Percentiles rank a stretch among this genome's conserved stretches.
Evolutionary conservation across 2,329 filamentous ascomycete species (phyloP).

Genomic region (Diplodia corticola): DNA sequence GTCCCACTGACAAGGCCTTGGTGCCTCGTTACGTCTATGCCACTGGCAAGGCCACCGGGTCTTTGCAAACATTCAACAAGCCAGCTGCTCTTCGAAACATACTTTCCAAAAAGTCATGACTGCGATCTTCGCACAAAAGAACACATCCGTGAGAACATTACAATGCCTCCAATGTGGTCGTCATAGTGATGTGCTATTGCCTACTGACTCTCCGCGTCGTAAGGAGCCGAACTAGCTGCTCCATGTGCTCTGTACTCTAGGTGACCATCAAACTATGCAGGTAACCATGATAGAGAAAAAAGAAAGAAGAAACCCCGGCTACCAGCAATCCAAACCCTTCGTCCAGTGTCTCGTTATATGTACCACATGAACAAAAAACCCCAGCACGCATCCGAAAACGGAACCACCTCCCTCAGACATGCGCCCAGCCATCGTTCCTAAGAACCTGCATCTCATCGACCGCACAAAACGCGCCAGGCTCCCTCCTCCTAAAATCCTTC

Average conservation of each 20-base stretch:
- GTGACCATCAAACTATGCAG: background rate
- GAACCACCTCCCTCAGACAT: constrained; percentile 33
- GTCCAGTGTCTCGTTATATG: background rate
- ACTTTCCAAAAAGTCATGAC: too few species aligned
- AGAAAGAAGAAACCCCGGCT: background rate
- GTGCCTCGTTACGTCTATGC: background rate
- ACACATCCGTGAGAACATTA: background rate
- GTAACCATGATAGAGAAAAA: too few species aligned
- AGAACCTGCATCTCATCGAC: constrained; percentile 44
- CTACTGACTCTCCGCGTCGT: background rate
- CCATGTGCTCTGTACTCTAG: background rate
- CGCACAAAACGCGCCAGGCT: constrained; percentile 37
- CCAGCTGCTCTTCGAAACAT: too few species aligned
- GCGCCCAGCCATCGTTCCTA: constrained; percentile 38
- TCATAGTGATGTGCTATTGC: background rate
- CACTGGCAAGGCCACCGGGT: background rate
- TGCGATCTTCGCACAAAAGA: too few species aligned
- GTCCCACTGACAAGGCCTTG: background rate
- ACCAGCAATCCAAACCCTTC: background rate
- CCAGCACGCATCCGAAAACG: background rate
- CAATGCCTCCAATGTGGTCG: background rate
- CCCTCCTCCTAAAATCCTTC: constrained; percentile 22
- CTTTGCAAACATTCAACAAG: background rate
- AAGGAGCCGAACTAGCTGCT: background rate
- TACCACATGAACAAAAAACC: background rate